Percentiles rank a stretch among this genome's conserved stretches.
Evolutionary conservation across 805 yeast genomes (phyloP).

Genomic region (Candida glaebosa): DNA sequence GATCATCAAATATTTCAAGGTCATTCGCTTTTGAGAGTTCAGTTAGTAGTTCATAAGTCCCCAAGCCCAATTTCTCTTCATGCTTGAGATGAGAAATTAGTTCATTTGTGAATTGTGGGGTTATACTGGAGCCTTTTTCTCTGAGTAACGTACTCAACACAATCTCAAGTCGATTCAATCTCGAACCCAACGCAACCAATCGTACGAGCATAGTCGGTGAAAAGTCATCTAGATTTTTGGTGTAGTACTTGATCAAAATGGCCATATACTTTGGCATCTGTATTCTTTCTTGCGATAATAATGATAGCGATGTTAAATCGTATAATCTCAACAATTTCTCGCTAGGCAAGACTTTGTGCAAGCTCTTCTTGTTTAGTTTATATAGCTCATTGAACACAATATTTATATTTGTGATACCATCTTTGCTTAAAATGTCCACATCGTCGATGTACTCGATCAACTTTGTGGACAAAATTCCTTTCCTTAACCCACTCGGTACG

Average conservation of each 20-base stretch:
- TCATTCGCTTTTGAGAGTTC: slow-evolving; percentile 1
- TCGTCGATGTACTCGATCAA: slow-evolving; percentile 5
- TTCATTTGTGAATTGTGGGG: slow-evolving; percentile 6
- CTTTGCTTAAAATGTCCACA: background rate
- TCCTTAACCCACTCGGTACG: slow-evolving; percentile 1
- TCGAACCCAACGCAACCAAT: slow-evolving; percentile 26
- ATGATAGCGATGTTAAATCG: slow-evolving; percentile 1
- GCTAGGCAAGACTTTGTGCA: background rate
- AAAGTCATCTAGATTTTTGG: slow-evolving; percentile 10
- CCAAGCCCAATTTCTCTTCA: slow-evolving; percentile 10
- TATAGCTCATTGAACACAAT: slow-evolving; percentile 10
- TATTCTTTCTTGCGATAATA: slow-evolving; percentile 1
- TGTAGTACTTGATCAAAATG: slow-evolving; percentile 17
- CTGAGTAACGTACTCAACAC: slow-evolving; percentile 7
- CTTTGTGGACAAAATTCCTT: slow-evolving; percentile 5
- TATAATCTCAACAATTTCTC: background rate
- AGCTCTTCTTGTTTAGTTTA: slow-evolving; percentile 4
- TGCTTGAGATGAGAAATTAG: slow-evolving; percentile 10
- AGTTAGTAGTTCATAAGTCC: slow-evolving; percentile 13
- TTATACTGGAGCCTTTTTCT: slow-evolving; percentile 5
- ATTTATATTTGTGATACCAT: slow-evolving; percentile 6
- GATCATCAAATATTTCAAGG: slow-evolving; percentile 16
- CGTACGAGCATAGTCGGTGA: slow-evolving; percentile 20
- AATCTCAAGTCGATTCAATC: slow-evolving; percentile 5
- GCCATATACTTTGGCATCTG: slow-evolving; percentile 28